Base-by-base conservation (phyloP, 139 green algal species). In the Choricystis sp. region DNA sequence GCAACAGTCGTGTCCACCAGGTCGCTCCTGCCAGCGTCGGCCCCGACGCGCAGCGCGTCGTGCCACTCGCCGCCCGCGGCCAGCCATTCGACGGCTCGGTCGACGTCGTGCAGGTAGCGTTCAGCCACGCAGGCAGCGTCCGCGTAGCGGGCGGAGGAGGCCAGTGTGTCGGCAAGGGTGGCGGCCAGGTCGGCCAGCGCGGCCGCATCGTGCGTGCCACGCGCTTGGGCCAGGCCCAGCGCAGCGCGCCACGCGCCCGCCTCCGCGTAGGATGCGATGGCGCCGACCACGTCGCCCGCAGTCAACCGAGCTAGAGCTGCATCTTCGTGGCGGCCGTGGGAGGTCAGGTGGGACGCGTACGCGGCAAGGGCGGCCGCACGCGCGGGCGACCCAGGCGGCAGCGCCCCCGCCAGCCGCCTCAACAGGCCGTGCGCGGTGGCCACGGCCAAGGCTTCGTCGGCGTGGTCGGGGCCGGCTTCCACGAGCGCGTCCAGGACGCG, bases 221-320 rank as follows among this genome's bases (percentile, higher is more conserved):
- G 5, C 20, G 49, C 9, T 60, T 61, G 66, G 19, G 89, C 84
- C 31, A 96, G 59, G 5, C 75, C 64, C 31, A 97, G 72, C 26
- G 72, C 77, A 73, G 81, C 83, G 29, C 78, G 78, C 89, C 88
- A 96, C 26, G 83, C 61, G 27, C 86, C 83, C 5, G 75, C 87
- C 14, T 58, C 49, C 52, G 68, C 70, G 73, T 96, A 96, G 16
- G 80, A 69, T 5, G 49, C 19, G 26, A 90, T 56, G 2, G 83
- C 81, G 1, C 67, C 52, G 0, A 77, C 66, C 22, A 63, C 49
- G 19, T 66, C 49, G 1, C 73, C 74, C 1, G 81, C 81, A 4
- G 77, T 76, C 60, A 79, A 49, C 59, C 74, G 87, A 16, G 85
- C 77, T 16, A 85, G 56, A 21, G 72, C 85, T 1, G 83, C 83